Evolutionary conservation across 148 eudicot species (phyloP), one percentile per base, ranked within the genome.

Genomic region (Drosera capensis): DNA sequence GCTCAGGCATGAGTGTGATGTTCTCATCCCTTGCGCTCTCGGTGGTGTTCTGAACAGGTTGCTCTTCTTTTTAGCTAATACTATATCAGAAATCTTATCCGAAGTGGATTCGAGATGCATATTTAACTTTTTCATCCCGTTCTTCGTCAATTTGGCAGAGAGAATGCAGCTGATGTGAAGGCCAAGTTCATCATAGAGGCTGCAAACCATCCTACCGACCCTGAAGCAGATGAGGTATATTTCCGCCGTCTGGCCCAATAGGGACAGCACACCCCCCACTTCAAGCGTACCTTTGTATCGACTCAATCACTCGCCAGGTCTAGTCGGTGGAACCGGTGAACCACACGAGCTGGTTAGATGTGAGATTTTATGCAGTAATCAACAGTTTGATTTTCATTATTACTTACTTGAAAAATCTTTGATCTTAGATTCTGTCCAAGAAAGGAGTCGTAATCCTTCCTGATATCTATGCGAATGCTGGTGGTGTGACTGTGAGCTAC

Each of bases 21-120:
- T 92, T 51, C 95, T 92, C 57, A 72, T 92, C 54, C 99, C 99
- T 19, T 95, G 95, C 13, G 99, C 99, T 46, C 95, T 92, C 43
- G 99, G 99, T 44, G 99, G 99, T 46, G 99, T 85, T 23, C 85
- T 92, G 46, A 92, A 82, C 70, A 77, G 62, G 96, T 88, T n/a
- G n/a, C 17, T 5, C 3, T 66, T n/a, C 24, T 13, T 22, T 30
- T 37, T 47, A 15, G 14, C 14, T 23, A 15, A n/a, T n/a, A n/a
- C n/a, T n/a, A n/a, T n/a, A n/a, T n/a, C n/a, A n/a, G n/a, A n/a
- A 28, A 28, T 28, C 31, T 28, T 28, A 28, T 3, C 4, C 9
- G 31, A 3, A 3, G 6, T 28, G 31, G 31, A 9, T 3, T 28
- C 31, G 9, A 28, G 9, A 28, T 28, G 9, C 31, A 34, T 34